Evolutionary conservation across 305 asterid species (phyloP), one percentile per base, ranked within the genome.

Genomic region (Fraxinus paxiana): DNA sequence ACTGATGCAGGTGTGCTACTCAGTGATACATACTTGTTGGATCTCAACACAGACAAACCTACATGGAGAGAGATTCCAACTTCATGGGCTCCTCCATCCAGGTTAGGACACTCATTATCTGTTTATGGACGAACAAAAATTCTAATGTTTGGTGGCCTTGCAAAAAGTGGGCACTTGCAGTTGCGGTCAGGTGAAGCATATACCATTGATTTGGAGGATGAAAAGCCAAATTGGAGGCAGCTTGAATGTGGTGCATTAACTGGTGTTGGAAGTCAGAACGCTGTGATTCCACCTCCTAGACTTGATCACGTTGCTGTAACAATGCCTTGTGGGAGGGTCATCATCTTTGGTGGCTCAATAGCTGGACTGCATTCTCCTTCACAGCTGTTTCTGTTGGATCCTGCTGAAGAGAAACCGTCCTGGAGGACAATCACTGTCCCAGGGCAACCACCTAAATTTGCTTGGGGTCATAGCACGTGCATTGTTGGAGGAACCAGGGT

Each of bases 401-500:
- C 98, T 31, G 79, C 91, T 0, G 98, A 95, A 65, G 98, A 95
- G 24, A 95, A 95, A 82, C 98, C 97, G 0, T 76, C 94, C 5
- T 95, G 98, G 98, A 89, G 97, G 91, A 83, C 88, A n/a, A 85
- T 95, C 26, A 88, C 87, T 31, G 98, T 92, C 6, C 98, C 98
- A 0, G 97, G 97, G 73, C 91, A 93, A 79, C 94, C 98, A 0
- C 98, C 98, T 1, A 93, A 93, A 86, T 89, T 92, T 43, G 97
- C 98, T 37, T 95, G 98, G 98, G 98, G 98, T 4, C 98, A 93
- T 75, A 91, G 98, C 81, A 93, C 98, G 2, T 95, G 98, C 30
- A 86, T 95, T 3, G 95, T 95, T 15, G 98, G 97, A 34, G 98
- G 98, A 28, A 95, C 98, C 13, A 83, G 98, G 85, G 98, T 95